Percentiles rank a stretch among this genome's conserved stretches.
These are phyloP conservation scores for Penicillium salamii DNA, from an alignment of 495 filamentous ascomycete species.

Conservation along the genomic window DNA sequence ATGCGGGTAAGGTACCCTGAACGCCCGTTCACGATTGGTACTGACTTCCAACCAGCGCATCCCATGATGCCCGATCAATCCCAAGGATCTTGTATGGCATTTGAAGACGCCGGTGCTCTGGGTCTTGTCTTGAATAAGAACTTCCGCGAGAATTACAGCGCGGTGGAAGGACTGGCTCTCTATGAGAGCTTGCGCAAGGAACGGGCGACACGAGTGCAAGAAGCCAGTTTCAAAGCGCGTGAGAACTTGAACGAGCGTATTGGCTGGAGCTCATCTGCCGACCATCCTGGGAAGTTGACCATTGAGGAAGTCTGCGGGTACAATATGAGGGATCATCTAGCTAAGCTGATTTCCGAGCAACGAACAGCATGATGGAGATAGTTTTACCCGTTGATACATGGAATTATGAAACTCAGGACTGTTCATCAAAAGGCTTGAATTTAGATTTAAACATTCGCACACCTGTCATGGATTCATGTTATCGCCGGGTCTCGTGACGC, in stretches of 20 bases:
- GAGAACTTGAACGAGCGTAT: constrained; percentile 31
- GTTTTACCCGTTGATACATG: too few relatives aligned
- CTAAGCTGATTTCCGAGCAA: constrained; percentile 7
- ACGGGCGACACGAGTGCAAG: constrained; percentile 39
- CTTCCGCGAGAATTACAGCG: constrained; percentile 22
- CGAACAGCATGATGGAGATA: too few relatives aligned
- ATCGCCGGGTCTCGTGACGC: too few relatives aligned
- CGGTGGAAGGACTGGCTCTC: constrained; percentile 26
- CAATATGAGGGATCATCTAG: constrained; percentile 24
- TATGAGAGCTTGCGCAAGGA: constrained; percentile 42
- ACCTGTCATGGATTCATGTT: too few relatives aligned
- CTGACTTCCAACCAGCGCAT: constrained; percentile 28
- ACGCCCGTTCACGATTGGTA: not conserved
- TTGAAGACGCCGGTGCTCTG: constrained; percentile 39
- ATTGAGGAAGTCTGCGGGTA: constrained; percentile 32
- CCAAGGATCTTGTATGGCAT: constrained; percentile 38
- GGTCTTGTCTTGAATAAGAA: constrained; percentile 32
- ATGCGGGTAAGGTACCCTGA: constrained; percentile 18
- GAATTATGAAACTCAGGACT: too few relatives aligned
- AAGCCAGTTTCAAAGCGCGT: constrained; percentile 28
- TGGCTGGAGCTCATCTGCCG: constrained; percentile 20
- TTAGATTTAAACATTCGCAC: too few relatives aligned
- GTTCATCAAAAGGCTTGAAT: too few relatives aligned
- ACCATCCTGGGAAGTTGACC: constrained; percentile 25
- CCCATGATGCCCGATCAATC: constrained; percentile 50